Base-by-base conservation (phyloP, 768 basidiomycete genomes). In the Gloeostereum incarnatum region DNA sequence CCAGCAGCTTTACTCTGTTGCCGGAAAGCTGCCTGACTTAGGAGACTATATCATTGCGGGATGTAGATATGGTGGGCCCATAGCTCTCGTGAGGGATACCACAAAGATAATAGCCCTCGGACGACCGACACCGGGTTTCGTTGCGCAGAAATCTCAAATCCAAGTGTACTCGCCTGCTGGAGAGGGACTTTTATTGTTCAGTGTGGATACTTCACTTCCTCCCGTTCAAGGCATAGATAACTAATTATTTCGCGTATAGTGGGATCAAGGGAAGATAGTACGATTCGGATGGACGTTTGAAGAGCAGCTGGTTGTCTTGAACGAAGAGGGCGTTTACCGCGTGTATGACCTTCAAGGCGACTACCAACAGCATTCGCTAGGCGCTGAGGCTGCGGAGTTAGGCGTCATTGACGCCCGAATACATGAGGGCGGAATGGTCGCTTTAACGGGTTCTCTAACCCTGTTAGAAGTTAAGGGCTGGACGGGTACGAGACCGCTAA, bases 251-350 rank as follows among this genome's bases (percentile, higher is more conserved):
- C 40, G 42, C 26, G 32, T 47, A 18, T 25, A 94, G 90, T 98
- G 93, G 93, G 92, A 94, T 42, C 81, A 90, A 51, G 75, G 77
- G 39, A 83, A 74, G 49, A 80, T 96, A 30, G 61, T 91, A 37
- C 72, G 76, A 31, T 84, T 89, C 48, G 88, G 88, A 16, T 90
- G 87, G 87, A 84, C 84, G 0, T 53, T 60, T n/a, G 78, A 87
- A 49, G 89, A 93, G 54, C 70, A 77, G 26, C 68, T 99, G 24
- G 76, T 81, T 0, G 74, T 97, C 10, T 60, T 98, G 26, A 88
- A 92, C 52, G 91, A 94, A 58, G 92, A 97, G 49, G 93, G 94
- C 18, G 70, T 73, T 5, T 99, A 96, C 59, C 72, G 96, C 32
- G 49, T 97, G 18, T 97, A 97, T 51, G 84, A 90, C 60, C 62